These are phyloP conservation scores for Talaromyces nanjingensis DNA, from an alignment of 495 filamentous ascomycete species.

Conservation along the genomic window DNA sequence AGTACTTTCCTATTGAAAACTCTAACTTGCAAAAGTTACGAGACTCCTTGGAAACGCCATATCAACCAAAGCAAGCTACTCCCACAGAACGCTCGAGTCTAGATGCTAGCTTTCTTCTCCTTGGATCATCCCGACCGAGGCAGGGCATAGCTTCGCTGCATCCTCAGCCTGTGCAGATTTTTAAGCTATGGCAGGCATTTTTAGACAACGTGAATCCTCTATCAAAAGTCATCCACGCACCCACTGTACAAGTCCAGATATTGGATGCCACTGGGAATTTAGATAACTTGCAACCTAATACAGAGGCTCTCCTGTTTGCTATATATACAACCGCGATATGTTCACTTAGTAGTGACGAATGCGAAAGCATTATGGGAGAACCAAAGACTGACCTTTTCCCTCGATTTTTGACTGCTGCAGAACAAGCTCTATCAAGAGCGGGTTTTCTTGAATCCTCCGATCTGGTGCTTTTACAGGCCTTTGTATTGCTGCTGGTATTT, in stretches of 20 bases:
- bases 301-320: constrained; percentile 40
- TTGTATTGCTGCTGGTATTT: constrained; percentile 36
- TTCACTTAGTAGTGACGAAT: constrained; percentile 31
- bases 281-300: constrained; percentile 21
- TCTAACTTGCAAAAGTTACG: too few species aligned
- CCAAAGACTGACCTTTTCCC: constrained; percentile 27
- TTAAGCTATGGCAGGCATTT: constrained; percentile 64
- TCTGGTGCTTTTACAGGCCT: constrained; percentile 36
- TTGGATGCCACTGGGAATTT: constrained; percentile 30
- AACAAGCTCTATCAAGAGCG: constrained; percentile 40
- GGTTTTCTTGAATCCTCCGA: constrained; percentile 36
- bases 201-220: constrained; percentile 62
- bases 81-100: not conserved
- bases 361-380: constrained; percentile 32
- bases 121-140: not conserved
- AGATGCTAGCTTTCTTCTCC: not conserved
- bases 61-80: too few species aligned
- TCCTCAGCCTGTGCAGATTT: constrained; percentile 43
- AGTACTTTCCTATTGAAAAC: too few species aligned
- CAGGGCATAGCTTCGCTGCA: not conserved
- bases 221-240: constrained; percentile 61
- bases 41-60: too few species aligned
- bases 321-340: constrained; percentile 40
- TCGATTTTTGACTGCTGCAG: constrained; percentile 34
- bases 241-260: constrained; percentile 42